Percentiles rank a stretch among this genome's conserved stretches.
These are phyloP conservation scores for Candida orba DNA, from an alignment of 805 yeast genomes.

Conservation along the genomic window DNA sequence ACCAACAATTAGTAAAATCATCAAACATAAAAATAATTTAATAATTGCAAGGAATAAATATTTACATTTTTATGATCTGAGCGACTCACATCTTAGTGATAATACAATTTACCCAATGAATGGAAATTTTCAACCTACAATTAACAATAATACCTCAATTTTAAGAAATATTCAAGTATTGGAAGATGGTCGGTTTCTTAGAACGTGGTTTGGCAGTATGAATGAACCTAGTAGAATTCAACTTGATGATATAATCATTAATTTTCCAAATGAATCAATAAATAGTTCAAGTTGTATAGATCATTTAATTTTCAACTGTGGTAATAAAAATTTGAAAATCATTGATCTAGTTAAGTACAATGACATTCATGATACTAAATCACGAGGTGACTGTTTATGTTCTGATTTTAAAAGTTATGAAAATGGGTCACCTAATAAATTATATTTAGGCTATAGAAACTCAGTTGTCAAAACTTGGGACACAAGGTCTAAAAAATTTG, in stretches of 20 bases:
- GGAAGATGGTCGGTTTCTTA: neutral
- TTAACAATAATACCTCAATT: neutral
- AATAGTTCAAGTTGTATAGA: neutral
- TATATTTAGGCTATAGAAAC: constrained; percentile 15
- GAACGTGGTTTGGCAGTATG: constrained; percentile 19
- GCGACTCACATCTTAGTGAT: neutral
- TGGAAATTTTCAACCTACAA: neutral
- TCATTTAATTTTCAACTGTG: neutral
- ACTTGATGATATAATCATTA: constrained; percentile 1
- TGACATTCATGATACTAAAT: neutral
- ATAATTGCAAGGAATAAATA: constrained; percentile 1
- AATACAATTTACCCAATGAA: neutral
- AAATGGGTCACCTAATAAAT: neutral
- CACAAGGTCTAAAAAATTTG: constrained; percentile 6
- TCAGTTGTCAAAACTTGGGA: constrained; percentile 15
- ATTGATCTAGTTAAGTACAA: constrained; percentile 1
- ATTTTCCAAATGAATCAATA: constrained; percentile 1
- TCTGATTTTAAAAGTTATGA: constrained; percentile 6
- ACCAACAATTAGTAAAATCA: neutral
- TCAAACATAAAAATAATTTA: neutral
- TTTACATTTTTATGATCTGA: neutral
- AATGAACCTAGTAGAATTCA: constrained; percentile 17
- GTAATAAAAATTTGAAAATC: neutral
- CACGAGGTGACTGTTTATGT: constrained; percentile 15
- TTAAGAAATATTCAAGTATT: constrained; percentile 1